Base-by-base conservation (phyloP, 306 rosid species). In the Leucaena leucocephala region DNA sequence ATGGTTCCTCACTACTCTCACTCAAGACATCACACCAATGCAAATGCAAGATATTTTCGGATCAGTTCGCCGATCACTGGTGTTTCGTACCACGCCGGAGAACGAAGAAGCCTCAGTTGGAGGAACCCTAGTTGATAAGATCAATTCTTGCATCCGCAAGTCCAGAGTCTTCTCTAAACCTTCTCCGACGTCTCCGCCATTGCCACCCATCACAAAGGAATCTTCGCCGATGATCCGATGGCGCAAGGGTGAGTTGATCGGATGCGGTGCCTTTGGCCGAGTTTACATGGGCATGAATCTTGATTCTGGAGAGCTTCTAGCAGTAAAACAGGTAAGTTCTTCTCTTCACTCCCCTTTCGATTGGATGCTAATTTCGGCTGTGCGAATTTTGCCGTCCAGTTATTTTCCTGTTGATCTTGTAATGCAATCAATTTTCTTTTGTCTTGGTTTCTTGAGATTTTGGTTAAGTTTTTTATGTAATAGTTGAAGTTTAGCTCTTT, bases 271-370 rank as follows among this genome's bases (percentile, higher is more conserved):
- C 72, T 96, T 96, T 65, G 99, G 99, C 3, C 97, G 92, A n/a
- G 99, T 96, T 34, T 96, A 96, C 76, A 95, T 96, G 91, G 99
- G 99, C 46, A 96, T 96, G 99, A 96, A 96, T 85, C 98, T 96
- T 75, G 99, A 86, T 69, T 96, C 99, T 36, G 99, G 99, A 82
- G 99, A 96, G 89, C 99, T 96, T 86, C 87, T 96, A 16, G 99
- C 98, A 21, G 98, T 96, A 19, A 96, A 96, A 80, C 98, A 96
- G 94, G 99, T 93, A 50, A 21, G 10, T 77, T 82, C 40, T 33
- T 68, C 35, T 42, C 64, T 66, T 48, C 71, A 10, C 17, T 3
- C 55, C 72, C 14, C 5, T 62, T 38, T 21, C 44, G 34, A 13
- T 62, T 80, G 38, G 1, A 40, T 54, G 33, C 78, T 67, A 27